These are phyloP conservation scores for Forsythia suspensa DNA, from an alignment of 257 asterid species.

Conservation along the genomic window DNA sequence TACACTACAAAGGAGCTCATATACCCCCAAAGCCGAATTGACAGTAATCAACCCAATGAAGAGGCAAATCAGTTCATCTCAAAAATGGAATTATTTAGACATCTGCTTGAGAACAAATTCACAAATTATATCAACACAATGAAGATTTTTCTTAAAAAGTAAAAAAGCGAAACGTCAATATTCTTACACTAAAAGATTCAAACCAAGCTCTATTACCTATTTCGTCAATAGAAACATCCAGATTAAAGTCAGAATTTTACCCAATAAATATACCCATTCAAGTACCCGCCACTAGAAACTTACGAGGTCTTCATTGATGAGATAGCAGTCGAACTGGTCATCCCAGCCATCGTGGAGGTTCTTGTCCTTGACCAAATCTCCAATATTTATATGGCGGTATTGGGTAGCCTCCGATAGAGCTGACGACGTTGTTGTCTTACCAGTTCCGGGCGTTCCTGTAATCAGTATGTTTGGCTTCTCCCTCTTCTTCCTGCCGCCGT, in stretches of 20 bases:
- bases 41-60: background rate
- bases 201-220: background rate
- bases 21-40: background rate
- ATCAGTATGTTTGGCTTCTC: slow-evolving; percentile 45
- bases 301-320: slow-evolving; percentile 61
- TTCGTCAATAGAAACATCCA: background rate
- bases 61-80: background rate
- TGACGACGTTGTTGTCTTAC: slow-evolving; percentile 47
- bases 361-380: slow-evolving; percentile 49
- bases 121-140: background rate
- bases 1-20: background rate
- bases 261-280: background rate
- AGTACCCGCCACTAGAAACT: background rate
- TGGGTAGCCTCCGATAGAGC: slow-evolving; percentile 44
- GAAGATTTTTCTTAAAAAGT: background rate
- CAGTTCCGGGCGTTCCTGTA: slow-evolving; percentile 58
- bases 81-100: background rate
- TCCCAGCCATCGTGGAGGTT: slow-evolving; percentile 61
- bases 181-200: background rate
- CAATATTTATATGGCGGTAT: slow-evolving; percentile 45
- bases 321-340: slow-evolving; percentile 42
- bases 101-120: background rate
- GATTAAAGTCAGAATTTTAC: background rate
- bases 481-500: slow-evolving; percentile 17
- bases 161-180: background rate